Base-by-base conservation (phyloP, 257 asterid genomes). In the Dorcoceras hygrometricum region DNA sequence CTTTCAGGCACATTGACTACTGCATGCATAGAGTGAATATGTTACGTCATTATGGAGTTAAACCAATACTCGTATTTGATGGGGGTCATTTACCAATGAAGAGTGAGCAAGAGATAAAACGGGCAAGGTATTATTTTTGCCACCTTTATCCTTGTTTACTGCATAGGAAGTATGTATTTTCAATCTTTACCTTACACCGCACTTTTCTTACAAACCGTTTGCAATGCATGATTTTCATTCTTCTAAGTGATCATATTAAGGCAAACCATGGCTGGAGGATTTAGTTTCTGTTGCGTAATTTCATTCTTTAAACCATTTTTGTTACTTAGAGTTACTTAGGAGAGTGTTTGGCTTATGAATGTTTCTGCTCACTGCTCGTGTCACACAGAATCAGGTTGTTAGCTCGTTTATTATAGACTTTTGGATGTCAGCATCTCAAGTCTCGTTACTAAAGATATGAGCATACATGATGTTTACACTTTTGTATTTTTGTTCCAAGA, bases 71-170 rank as follows among this genome's bases (percentile, higher is more conserved):
- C 67, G 97, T 93, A 67, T 90, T 93, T 75, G 99, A 93, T 80
- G 99, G 99, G 69, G 99, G 99, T 50, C 84, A 73, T 77, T 75
- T 93, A 66, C 96, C 95, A 27, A 93, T 93, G 97, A 93, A 93
- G 87, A 66, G 71, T 22, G 99, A 90, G 9, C 97, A 92, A 73
- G 98, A 93, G 88, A 79, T 77, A 68, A 93, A 89, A 78, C 85
- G 97, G 60, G 95, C 87, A 62, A 88, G 99, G 99, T 93, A 80
- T 24, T 22, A 25, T 31, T 61, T 27, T 65, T 34, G 8, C 50
- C 54, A 63, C 59, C 6, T 16, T 69, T 72, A 20, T 8, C 7
- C 50, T 66, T n/a, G 53, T 73, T 63, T 20, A 32, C 51, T 26
- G 68, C 65, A 71, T 55, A 19, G 19, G 10, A 36, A 36, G 16